A percentile compares a stretch with the other conserved stretches of the same genome.
These are phyloP conservation scores for Lodderomyces orthopsilosis DNA, from an alignment of 1,139 yeast genomes.

Conservation along the genomic window DNA sequence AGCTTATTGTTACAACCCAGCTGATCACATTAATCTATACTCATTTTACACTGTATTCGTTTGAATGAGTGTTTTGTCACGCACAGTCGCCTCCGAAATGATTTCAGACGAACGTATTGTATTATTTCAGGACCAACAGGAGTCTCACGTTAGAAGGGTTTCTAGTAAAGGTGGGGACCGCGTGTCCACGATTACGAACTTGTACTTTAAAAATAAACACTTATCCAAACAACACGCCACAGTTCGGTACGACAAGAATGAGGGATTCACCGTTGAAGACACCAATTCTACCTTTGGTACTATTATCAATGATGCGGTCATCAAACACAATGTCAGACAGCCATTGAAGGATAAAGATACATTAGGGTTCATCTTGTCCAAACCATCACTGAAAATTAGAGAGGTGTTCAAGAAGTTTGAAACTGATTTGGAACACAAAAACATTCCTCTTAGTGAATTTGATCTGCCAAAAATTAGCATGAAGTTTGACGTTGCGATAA, in stretches of 20 bases:
- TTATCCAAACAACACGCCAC: conserved; percentile 29
- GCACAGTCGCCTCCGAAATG: not conserved
- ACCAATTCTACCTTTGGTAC: conserved; percentile 41
- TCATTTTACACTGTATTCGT: not conserved
- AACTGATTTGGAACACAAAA: conserved; percentile 3
- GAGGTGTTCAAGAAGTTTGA: conserved; percentile 15
- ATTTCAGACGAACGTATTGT: conserved; percentile 18
- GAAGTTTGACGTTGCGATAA: conserved; percentile 18
- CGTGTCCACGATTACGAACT: conserved; percentile 24
- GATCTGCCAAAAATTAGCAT: conserved; percentile 25
- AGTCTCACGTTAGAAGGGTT: conserved; percentile 24
- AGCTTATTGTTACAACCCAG: no score
- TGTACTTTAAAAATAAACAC: conserved; percentile 31
- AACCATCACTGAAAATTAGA: conserved; percentile 25
- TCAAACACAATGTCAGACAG: conserved; percentile 20
- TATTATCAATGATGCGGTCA: conserved; percentile 23
- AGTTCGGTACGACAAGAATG: not conserved
- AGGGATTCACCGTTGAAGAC: not conserved
- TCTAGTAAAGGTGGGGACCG: conserved; percentile 26
- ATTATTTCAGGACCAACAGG: conserved; percentile 17
- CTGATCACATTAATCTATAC: no score
- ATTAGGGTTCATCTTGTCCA: conserved; percentile 33
- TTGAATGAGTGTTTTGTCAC: not conserved
- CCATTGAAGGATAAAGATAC: conserved; percentile 23
- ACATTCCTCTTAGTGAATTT: conserved; percentile 24